Conservation (phyloP, 257 asterid species). For the Solanum clarkiae region DNA sequence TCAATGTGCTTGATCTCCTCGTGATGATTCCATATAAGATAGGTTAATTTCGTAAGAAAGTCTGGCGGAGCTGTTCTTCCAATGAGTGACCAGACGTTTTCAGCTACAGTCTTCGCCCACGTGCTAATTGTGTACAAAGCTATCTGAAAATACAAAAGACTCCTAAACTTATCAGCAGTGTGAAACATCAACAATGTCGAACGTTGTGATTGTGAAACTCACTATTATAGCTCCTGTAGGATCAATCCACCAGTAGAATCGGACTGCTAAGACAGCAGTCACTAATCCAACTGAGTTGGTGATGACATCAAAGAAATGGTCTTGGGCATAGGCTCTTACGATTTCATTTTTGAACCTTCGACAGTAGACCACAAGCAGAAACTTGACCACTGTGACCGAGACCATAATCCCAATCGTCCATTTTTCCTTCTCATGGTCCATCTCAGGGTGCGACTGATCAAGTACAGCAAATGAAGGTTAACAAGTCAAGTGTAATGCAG, state of each 20-base stretch:
- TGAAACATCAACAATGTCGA: background rate
- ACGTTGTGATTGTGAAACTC: slow-evolving; percentile 11
- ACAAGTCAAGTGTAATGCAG: background rate
- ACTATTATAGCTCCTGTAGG: slow-evolving; percentile 78
- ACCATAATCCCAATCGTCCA: slow-evolving; percentile 97
- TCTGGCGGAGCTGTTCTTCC: slow-evolving; percentile 97
- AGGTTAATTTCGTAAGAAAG: slow-evolving; percentile 63
- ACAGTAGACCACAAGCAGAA: slow-evolving; percentile 67
- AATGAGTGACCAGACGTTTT: slow-evolving; percentile 68
- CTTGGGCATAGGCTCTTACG: slow-evolving; percentile 90
- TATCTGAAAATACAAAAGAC: slow-evolving; percentile 27
- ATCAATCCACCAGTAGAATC: slow-evolving; percentile 89
- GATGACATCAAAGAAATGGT: slow-evolving; percentile 79
- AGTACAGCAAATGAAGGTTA: background rate
- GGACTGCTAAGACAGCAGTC: slow-evolving; percentile 67
- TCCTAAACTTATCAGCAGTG: background rate
- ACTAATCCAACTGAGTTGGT: slow-evolving; percentile 79
- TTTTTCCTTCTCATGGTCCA: slow-evolving; percentile 51
- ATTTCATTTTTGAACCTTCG: slow-evolving; percentile 75
- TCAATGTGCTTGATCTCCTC: slow-evolving; percentile 69
- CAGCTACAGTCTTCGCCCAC: slow-evolving; percentile 83
- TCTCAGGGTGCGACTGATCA: slow-evolving; percentile 49
- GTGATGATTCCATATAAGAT: slow-evolving; percentile 86
- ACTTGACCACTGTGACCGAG: slow-evolving; percentile 68
- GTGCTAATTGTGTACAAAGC: slow-evolving; percentile 81